A percentile compares a stretch with the other conserved stretches of the same genome.
phyloP scores from a whole-genome alignment of 345 rosid genomes.

The Anacardium occidentale region DNA sequence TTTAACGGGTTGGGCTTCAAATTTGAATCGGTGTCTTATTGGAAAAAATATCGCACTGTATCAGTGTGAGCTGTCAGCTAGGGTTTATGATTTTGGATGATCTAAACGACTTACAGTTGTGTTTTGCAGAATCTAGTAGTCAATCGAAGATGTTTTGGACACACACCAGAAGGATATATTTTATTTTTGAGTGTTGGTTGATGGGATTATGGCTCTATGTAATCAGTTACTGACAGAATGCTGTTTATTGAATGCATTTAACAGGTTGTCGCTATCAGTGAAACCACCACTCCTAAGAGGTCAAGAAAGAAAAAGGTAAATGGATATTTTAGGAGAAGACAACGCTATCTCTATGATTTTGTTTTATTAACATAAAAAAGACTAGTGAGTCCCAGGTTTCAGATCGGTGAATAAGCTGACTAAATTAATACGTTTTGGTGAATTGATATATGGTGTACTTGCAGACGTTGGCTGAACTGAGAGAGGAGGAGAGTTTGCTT shows the following conservation, averaged over 20 bases:
- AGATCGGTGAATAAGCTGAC: too few relatives aligned
- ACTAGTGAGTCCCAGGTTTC: neutral
- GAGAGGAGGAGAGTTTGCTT: slow-evolving; percentile 54
- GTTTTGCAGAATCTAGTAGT: neutral
- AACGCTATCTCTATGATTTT: neutral
- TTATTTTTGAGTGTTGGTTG: neutral
- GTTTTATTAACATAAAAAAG: neutral
- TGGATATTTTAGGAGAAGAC: neutral
- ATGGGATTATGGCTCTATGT: neutral
- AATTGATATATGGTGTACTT: slow-evolving; percentile 17
- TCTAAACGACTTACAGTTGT: slow-evolving; percentile 7
- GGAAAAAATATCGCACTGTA: too few relatives aligned
- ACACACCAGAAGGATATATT: neutral
- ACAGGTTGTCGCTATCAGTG: slow-evolving; percentile 39
- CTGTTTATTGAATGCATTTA: slow-evolving; percentile 9
- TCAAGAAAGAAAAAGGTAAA: slow-evolving; percentile 72
- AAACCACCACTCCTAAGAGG: slow-evolving; percentile 42
- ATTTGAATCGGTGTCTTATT: too few relatives aligned
- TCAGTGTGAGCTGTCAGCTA: slow-evolving; percentile 5
- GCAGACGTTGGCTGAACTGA: slow-evolving; percentile 79
- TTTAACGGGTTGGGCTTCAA: neutral
- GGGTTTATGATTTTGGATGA: neutral
- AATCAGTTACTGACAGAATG: neutral
- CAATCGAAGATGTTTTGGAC: neutral
- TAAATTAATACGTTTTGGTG: too few relatives aligned